Evolutionary conservation across 495 filamentous ascomycete genomes (phyloP), one percentile per base, ranked within the genome.

Genomic region (Annulohypoxylon stygium): DNA sequence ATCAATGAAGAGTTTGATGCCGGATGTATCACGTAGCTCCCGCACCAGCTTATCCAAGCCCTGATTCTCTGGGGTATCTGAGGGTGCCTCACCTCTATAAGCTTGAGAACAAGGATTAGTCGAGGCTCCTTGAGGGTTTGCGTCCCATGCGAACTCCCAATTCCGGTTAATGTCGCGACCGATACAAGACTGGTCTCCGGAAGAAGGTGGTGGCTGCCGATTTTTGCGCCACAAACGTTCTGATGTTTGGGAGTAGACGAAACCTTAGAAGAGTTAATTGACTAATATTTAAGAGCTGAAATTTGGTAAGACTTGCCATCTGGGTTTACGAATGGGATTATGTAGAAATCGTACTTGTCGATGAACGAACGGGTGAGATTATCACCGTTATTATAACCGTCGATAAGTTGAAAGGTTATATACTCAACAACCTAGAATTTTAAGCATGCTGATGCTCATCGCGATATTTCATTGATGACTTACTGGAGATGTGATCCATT

Each of bases 101-200:
- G 77, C 78, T 73, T 88, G 75, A 26, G 74, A 77, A 75, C 86
- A 87, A 11, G 85, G 85, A 55, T 85, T 75, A 3, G 83, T 84
- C 12, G 80, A 83, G 14, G 84, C 77, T 16, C 85, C 85, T 18
- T 75, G 80, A 12, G 78, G 69, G 9, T 76, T 76, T 14, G 80
- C 72, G 47, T 73, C 76, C 86, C 86, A 88, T 23, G 82, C 75
- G 58, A 79, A 84, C 25, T 80, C 78, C 83, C 86, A 88, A 75
- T 88, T 88, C 61, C 86, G 82, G 75, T 88, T 88, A 76, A 86
- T 83, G 68, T 88, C 86, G 9, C 78, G 78, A 10, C 86, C 86
- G 55, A 85, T 58, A 65, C 86, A 86, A 68, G 76, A 73, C 25
- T 63, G 67, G 61, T 65, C 61, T 14, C 12, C 62, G 53, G 39